These are phyloP conservation scores for Fusarium marasasianum DNA, from an alignment of 2,329 filamentous ascomycete genomes.

Conservation along the genomic window DNA sequence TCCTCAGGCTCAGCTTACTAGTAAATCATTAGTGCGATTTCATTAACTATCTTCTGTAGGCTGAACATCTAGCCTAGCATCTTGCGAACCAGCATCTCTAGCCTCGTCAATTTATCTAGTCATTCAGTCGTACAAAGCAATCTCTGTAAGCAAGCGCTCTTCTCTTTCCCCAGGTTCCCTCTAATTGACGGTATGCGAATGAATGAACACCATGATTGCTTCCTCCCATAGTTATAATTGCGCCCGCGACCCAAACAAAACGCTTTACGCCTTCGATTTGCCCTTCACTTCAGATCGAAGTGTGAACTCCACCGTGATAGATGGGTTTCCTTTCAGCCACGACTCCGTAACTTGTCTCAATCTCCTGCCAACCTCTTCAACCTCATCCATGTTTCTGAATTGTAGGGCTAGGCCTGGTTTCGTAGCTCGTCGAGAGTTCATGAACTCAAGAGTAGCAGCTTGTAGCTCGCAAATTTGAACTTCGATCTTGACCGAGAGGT, in stretches of 20 bases:
- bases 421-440: constrained; percentile 6
- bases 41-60: background rate
- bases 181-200: background rate
- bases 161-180: background rate
- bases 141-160: constrained; percentile 2
- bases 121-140: constrained; percentile 26
- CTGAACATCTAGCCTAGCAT: constrained; percentile 8
- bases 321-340: constrained; percentile 33
- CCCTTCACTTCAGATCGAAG: constrained; percentile 41
- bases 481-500: constrained; percentile 10
- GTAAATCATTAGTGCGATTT: background rate
- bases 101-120: constrained; percentile 10
- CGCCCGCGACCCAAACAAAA: constrained; percentile 13
- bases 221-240: constrained; percentile 3
- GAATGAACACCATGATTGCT: background rate
- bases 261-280: constrained; percentile 31
- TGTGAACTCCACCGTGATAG: constrained; percentile 39
- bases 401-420: constrained; percentile 18
- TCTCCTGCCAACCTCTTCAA: constrained; percentile 29
- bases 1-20: constrained; percentile 9
- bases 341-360: constrained; percentile 30
- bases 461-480: constrained; percentile 14
- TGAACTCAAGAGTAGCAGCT: constrained; percentile 11
- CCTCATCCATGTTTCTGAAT: constrained; percentile 40
- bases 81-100: background rate